Conservation (phyloP, 2,329 filamentous ascomycete species). For the Neurospora crassa region DNA sequence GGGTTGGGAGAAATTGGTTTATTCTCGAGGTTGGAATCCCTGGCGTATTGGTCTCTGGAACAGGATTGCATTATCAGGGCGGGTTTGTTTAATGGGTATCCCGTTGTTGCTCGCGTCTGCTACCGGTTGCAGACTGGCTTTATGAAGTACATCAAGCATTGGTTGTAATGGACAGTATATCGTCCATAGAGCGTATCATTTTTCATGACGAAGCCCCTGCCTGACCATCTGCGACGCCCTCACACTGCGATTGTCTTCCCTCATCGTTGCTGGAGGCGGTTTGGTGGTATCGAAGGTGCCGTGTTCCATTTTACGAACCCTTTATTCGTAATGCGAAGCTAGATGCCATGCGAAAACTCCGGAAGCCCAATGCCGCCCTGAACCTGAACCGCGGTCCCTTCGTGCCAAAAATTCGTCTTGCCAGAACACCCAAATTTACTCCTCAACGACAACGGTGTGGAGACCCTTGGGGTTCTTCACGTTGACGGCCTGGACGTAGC, state of each 20-base stretch:
- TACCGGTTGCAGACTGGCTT: conserved; percentile 11
- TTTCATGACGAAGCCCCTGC: conserved; percentile 6
- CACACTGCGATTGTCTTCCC: conserved; percentile 5
- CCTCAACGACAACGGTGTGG: conserved; percentile 78
- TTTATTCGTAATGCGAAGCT: conserved; percentile 34
- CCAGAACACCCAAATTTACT: conserved; percentile 35
- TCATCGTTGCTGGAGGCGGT: conserved; percentile 9
- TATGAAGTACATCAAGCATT: conserved; percentile 19
- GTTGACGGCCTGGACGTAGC: conserved; percentile 98
- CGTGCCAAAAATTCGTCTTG: conserved; percentile 17
- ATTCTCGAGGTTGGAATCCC: conserved; percentile 10
- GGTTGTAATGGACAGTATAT: conserved; percentile 16
- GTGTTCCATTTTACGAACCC: conserved; percentile 23
- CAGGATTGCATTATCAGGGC: conserved; percentile 18
- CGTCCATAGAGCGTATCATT: conserved; percentile 19
- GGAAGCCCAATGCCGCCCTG: conserved; percentile 34
- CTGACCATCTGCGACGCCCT: conserved; percentile 9
- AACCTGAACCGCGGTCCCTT: conserved; percentile 25
- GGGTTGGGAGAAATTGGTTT: conserved; percentile 30
- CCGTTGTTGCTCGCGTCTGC: conserved; percentile 13
- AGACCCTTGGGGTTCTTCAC: conserved; percentile 99
- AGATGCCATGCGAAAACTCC: conserved; percentile 34
- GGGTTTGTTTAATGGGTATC: conserved; percentile 19
- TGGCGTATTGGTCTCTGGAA: conserved; percentile 11
- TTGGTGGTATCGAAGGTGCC: conserved; percentile 19